A percentile compares a stretch with the other conserved stretches of the same genome.
Conservation (phyloP, 441 rosid genomes). For the Macaranga tanarius region DNA sequence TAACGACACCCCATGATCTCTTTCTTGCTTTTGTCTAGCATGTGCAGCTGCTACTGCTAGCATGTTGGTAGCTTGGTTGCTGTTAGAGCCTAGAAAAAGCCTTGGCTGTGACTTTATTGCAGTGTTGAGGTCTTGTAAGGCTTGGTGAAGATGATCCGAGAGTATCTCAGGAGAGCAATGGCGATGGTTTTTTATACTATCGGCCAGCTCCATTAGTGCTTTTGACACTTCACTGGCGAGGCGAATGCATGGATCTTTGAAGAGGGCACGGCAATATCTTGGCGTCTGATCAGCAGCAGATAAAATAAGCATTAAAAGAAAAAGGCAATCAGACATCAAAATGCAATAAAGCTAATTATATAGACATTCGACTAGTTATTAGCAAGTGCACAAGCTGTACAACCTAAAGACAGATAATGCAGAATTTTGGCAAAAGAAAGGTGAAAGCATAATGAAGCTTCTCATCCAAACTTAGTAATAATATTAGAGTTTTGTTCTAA, state of each 20-base stretch:
- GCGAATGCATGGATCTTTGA: constrained; percentile 71
- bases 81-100: constrained; percentile 60
- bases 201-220: constrained; percentile 61
- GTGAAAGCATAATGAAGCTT: no score
- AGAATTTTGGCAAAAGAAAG: no score
- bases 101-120: constrained; percentile 78
- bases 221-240: constrained; percentile 65
- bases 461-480: no score
- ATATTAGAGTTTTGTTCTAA: not conserved
- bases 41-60: constrained; percentile 56
- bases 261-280: constrained; percentile 55
- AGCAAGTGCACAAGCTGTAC: no score
- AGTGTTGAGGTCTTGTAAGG: constrained; percentile 66
- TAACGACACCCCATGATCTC: constrained; percentile 31
- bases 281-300: constrained; percentile 43
- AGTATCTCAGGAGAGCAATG: constrained; percentile 75
- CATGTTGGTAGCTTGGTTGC: constrained; percentile 40
- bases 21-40: constrained; percentile 29
- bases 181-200: constrained; percentile 54
- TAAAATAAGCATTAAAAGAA: not conserved
- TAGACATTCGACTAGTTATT: no score
- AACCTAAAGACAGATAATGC: no score
- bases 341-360: no score
- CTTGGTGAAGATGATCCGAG: constrained; percentile 72
- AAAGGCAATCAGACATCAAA: no score